A percentile compares a stretch with the other conserved stretches of the same genome.
These are phyloP conservation scores for Geotrichum histeridarum DNA, from an alignment of 1,139 yeast genomes.

Conservation along the genomic window DNA sequence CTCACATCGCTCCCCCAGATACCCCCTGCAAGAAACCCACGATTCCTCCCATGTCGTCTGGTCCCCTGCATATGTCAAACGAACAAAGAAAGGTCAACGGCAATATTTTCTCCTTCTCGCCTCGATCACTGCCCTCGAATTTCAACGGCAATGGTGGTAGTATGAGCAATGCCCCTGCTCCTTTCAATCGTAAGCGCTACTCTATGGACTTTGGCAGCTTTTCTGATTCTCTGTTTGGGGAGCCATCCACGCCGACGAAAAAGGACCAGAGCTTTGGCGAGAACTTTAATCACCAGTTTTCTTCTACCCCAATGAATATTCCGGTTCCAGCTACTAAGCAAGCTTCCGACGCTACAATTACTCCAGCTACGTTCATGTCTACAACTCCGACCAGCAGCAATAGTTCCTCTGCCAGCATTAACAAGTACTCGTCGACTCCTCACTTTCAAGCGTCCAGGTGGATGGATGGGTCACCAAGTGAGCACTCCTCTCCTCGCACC, in stretches of 20 bases:
- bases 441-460: conserved; percentile 24
- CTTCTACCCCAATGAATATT: conserved; percentile 20
- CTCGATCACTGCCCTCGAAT: conserved; percentile 3
- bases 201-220: conserved; percentile 14
- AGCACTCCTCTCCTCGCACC: conserved; percentile 27
- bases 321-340: conserved; percentile 22
- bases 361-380: conserved; percentile 18
- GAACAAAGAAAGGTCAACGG: conserved; percentile 1
- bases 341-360: conserved; percentile 25
- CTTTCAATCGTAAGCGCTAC: not conserved
- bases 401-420: conserved; percentile 14
- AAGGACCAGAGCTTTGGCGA: conserved; percentile 4
- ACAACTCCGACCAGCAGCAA: conserved; percentile 15
- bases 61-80: conserved; percentile 7
- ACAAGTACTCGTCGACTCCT: conserved; percentile 22
- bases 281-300: conserved; percentile 5
- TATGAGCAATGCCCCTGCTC: not conserved
- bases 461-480: conserved; percentile 29
- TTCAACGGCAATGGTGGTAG: conserved; percentile 5
- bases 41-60: conserved; percentile 17
- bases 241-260: conserved; percentile 19
- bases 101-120: conserved; percentile 5
- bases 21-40: conserved; percentile 71
- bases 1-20: conserved; percentile 51
- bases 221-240: conserved; percentile 7